Percentiles rank a stretch among this genome's conserved stretches.
These are phyloP conservation scores for Pichia kudriavzevii DNA, from an alignment of 1,139 yeast genomes.

Conservation along the genomic window DNA sequence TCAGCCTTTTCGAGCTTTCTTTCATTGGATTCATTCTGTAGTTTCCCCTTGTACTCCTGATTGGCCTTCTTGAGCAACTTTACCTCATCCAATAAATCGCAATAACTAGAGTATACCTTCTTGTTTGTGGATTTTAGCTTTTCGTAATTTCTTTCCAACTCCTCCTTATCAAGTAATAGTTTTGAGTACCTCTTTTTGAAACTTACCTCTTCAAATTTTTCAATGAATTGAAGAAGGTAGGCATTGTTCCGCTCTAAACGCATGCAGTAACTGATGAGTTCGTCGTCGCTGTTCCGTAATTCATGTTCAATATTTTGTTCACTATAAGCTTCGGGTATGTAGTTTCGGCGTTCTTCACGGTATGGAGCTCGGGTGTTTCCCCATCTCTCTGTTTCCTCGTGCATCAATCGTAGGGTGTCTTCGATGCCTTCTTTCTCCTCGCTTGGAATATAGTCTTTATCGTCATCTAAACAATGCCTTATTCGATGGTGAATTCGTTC, in stretches of 20 bases:
- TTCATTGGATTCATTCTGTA: neutral
- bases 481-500: constrained; percentile 7
- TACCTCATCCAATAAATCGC: constrained; percentile 14
- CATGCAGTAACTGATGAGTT: constrained; percentile 14
- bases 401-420: constrained; percentile 18
- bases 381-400: constrained; percentile 17
- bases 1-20: neutral
- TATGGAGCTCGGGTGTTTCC: neutral
- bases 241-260: constrained; percentile 22
- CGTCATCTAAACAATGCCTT: constrained; percentile 9
- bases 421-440: constrained; percentile 13
- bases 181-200: constrained; percentile 21
- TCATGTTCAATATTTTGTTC: too few species aligned
- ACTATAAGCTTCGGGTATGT: too few species aligned
- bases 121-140: constrained; percentile 17
- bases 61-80: constrained; percentile 7
- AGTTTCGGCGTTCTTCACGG: neutral
- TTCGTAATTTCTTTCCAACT: constrained; percentile 14
- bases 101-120: constrained; percentile 14
- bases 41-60: neutral
- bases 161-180: constrained; percentile 15
- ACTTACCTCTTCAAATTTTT: constrained; percentile 21
- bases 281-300: too few species aligned
- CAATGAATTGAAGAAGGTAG: constrained; percentile 17
- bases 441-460: constrained; percentile 12